A percentile compares a stretch with the other conserved stretches of the same genome.
These are phyloP conservation scores for Fusarium hainanense DNA, from an alignment of 2,329 filamentous ascomycete species.

Conservation along the genomic window DNA sequence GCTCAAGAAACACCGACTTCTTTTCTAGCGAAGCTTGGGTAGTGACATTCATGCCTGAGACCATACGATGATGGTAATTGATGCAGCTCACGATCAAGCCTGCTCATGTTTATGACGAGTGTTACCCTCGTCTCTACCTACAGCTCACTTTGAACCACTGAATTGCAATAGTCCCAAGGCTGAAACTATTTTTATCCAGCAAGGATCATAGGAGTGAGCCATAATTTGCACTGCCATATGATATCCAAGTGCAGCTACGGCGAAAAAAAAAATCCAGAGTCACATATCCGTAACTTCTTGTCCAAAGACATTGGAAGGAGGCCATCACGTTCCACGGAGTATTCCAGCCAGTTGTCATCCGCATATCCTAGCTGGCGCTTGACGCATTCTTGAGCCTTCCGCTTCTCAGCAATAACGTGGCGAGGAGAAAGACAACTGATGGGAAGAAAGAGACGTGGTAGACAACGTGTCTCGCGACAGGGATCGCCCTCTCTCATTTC, in stretches of 20 bases:
- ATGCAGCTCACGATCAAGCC: not conserved
- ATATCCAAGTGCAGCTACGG: not conserved
- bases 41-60: conserved; percentile 16
- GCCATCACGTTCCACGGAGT: not conserved
- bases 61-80: not conserved
- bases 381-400: not conserved
- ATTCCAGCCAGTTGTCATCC: not conserved
- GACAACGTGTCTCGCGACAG: not conserved
- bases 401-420: not conserved
- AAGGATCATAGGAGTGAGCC: not conserved
- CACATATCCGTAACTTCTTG: not conserved
- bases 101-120: not conserved
- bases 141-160: not conserved
- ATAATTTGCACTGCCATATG: not conserved
- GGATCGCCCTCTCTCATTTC: not conserved
- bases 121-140: not conserved
- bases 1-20: conserved; percentile 16
- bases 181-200: not conserved
- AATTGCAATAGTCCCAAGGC: not conserved
- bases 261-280: not conserved
- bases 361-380: too few relatives aligned
- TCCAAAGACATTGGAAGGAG: not conserved
- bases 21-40: conserved; percentile 10
- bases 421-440: not conserved
- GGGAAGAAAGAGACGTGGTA: not conserved